phyloP scores from a whole-genome alignment of 768 basidiomycete genomes.

The Lactarius psammicola region DNA sequence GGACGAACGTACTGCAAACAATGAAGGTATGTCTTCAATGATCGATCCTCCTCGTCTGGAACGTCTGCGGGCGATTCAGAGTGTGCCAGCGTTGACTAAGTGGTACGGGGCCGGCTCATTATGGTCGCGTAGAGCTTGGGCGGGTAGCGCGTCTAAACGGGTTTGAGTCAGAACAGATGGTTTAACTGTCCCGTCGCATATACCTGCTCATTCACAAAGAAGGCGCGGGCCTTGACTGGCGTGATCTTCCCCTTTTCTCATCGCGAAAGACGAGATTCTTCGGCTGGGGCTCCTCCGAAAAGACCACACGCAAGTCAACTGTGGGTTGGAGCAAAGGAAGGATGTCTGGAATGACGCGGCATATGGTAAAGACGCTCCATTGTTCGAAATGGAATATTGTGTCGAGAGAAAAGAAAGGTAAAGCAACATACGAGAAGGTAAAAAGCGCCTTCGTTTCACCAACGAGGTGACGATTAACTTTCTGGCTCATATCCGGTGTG shows the following conservation, averaged over 20 bases:
- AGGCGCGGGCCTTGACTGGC: constrained; percentile 62
- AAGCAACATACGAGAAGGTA: constrained; percentile 67
- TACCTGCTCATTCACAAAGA: constrained; percentile 66
- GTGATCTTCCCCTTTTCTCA: constrained; percentile 35
- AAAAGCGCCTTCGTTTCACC: constrained; percentile 80
- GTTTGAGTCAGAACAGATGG: constrained; percentile 2
- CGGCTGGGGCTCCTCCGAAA: too few species aligned
- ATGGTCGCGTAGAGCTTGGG: constrained; percentile 70
- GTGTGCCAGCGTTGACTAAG: constrained; percentile 2
- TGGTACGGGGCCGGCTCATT: constrained; percentile 51
- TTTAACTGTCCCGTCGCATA: constrained; percentile 24
- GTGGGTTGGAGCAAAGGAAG: constrained; percentile 70
- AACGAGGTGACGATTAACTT: constrained; percentile 76
- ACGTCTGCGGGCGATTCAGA: constrained; percentile 52
- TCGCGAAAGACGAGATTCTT: too few species aligned
- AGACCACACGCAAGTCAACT: constrained; percentile 68
- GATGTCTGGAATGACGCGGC: constrained; percentile 86
- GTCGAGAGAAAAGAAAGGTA: neutral
- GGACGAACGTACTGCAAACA: constrained; percentile 67
- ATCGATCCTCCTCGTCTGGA: constrained; percentile 61
- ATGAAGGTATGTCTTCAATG: constrained; percentile 75
- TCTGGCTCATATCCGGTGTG: constrained; percentile 63
- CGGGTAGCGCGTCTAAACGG: constrained; percentile 55
- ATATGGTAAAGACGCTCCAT: constrained; percentile 94
- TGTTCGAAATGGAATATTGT: too few species aligned